Conservation (phyloP, 495 filamentous ascomycete genomes). For the Podospora sp. region DNA sequence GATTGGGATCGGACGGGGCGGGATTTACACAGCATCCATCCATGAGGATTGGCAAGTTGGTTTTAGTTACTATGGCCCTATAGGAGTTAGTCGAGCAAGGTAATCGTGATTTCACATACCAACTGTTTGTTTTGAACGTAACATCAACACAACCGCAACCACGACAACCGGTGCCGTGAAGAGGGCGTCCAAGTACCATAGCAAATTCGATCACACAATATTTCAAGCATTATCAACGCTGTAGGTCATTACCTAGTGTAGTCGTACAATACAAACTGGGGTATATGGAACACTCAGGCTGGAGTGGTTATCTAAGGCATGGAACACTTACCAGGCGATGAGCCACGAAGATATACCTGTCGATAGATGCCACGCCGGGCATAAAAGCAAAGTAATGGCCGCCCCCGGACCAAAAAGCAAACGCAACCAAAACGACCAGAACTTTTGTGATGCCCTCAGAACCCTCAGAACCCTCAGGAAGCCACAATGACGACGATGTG, state of each 20-base stretch:
- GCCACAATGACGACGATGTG: conserved; percentile 9
- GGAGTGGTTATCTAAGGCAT: conserved; percentile 18
- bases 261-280: conserved; percentile 25
- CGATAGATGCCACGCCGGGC: neutral
- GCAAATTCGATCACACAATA: neutral
- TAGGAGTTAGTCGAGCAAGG: neutral
- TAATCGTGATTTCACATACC: neutral
- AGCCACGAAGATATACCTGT: conserved; percentile 5
- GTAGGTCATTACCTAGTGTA: conserved; percentile 14
- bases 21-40: neutral
- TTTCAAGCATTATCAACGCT: neutral
- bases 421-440: conserved; percentile 15
- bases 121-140: neutral
- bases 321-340: conserved; percentile 21
- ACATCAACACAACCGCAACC: neutral
- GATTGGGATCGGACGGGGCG: neutral
- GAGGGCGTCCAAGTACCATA: too few species aligned
- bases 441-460: conserved; percentile 26
- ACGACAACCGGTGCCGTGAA: too few species aligned
- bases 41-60: conserved; percentile 2
- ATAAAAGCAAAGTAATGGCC: conserved; percentile 12
- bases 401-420: conserved; percentile 15
- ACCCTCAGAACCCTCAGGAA: conserved; percentile 34
- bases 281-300: conserved; percentile 18
- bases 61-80: neutral